Conservation (phyloP, 345 rosid species). For the Turritis glabra region DNA sequence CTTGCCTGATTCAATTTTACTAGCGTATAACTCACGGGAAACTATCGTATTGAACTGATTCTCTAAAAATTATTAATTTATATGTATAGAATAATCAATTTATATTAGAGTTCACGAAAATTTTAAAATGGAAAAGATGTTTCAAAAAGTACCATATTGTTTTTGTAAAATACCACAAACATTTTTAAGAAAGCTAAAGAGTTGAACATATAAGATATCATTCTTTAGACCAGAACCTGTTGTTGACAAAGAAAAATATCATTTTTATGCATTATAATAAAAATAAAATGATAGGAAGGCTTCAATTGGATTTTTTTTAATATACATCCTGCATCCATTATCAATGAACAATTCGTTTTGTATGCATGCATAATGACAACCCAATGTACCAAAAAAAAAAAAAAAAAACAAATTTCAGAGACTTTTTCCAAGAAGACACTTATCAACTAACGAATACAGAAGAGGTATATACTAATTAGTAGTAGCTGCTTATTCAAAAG, state of each 20-base stretch:
- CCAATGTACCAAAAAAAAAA: not conserved
- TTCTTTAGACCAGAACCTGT: too few relatives aligned
- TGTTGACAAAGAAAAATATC: too few relatives aligned
- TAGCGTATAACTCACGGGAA: not conserved
- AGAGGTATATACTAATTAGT: not conserved
- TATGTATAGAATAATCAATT: not conserved
- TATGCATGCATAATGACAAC: not conserved
- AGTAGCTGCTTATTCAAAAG: not conserved
- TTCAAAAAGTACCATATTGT: not conserved
- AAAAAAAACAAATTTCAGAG: not conserved
- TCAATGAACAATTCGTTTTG: not conserved
- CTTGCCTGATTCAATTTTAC: not conserved
- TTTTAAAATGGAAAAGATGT: too few relatives aligned
- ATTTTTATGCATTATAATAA: not conserved
- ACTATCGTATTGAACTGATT: not conserved
- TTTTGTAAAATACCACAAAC: not conserved
- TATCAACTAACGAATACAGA: too few relatives aligned
- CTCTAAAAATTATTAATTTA: not conserved
- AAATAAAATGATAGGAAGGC: not conserved
- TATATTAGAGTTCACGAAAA: not conserved
- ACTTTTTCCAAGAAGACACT: not conserved
- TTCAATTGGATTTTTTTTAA: too few relatives aligned
- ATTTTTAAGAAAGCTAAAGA: not conserved
- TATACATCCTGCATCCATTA: not conserved
- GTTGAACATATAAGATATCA: not conserved